Conservation (phyloP, 495 filamentous ascomycete genomes). For the Annulohypoxylon maeteangense region DNA sequence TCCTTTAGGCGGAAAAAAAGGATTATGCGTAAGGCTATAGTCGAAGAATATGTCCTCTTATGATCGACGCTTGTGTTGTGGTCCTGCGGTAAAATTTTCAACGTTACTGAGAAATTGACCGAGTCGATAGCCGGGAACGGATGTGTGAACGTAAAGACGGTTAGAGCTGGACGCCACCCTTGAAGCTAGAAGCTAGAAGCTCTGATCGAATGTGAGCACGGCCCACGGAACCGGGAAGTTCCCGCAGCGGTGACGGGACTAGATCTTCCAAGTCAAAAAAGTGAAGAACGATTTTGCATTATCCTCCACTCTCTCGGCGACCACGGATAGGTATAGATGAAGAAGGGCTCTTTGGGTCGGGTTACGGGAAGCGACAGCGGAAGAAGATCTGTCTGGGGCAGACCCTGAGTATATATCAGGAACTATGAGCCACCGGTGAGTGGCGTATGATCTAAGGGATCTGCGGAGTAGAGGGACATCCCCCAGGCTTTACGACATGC, state of each 20-base stretch:
- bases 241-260: slow-evolving; percentile 12
- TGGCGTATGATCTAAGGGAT: slow-evolving; percentile 34
- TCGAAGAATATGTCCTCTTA: slow-evolving; percentile 10
- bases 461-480: slow-evolving; percentile 27
- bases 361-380: slow-evolving; percentile 28
- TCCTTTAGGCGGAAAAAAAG: slow-evolving; percentile 21
- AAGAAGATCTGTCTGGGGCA: slow-evolving; percentile 31
- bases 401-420: slow-evolving; percentile 40
- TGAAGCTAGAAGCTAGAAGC: slow-evolving; percentile 32
- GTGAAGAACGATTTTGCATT: slow-evolving; percentile 13
- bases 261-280: slow-evolving; percentile 15
- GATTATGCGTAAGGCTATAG: slow-evolving; percentile 25
- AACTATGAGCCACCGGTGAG: slow-evolving; percentile 35
- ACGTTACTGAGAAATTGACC: slow-evolving; percentile 15
- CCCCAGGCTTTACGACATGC: slow-evolving; percentile 31
- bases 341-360: not conserved
- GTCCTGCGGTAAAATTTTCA: slow-evolving; percentile 13
- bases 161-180: slow-evolving; percentile 45
- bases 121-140: slow-evolving; percentile 19
- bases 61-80: slow-evolving; percentile 22
- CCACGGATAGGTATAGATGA: slow-evolving; percentile 24
- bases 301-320: slow-evolving; percentile 18
- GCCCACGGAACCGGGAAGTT: slow-evolving; percentile 30
- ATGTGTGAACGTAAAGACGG: slow-evolving; percentile 28
- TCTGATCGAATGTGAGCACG: slow-evolving; percentile 40